Conservation (phyloP, 495 filamentous ascomycete genomes). For the Annulohypoxylon bovei region DNA sequence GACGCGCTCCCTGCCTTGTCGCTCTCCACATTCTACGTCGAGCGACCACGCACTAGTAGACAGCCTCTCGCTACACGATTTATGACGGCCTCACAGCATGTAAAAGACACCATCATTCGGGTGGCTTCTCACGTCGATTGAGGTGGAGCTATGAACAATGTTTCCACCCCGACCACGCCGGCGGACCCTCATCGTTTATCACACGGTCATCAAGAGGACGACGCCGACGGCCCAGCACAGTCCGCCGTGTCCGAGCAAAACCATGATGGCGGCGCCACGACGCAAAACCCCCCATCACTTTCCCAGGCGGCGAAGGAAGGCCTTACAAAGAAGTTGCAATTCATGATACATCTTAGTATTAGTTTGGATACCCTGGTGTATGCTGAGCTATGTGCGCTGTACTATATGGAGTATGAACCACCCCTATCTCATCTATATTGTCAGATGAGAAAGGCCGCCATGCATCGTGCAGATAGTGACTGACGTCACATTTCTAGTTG, state of each 20-base stretch:
- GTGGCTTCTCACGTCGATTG: conserved; percentile 51
- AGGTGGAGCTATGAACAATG: conserved; percentile 73
- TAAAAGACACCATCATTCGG: conserved; percentile 38
- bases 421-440: not conserved
- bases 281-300: conserved; percentile 38
- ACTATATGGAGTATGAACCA: conserved; percentile 85
- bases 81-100: conserved; percentile 47
- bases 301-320: conserved; percentile 52
- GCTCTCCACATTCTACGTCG: conserved; percentile 11
- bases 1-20: conserved; percentile 19
- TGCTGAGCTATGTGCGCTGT: conserved; percentile 80
- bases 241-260: conserved; percentile 37
- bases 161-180: conserved; percentile 65
- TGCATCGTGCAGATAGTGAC: not conserved
- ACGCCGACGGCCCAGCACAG: conserved; percentile 43
- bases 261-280: conserved; percentile 26
- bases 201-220: conserved; percentile 42
- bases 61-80: conserved; percentile 4
- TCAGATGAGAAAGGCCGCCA: not conserved
- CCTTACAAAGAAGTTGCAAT: conserved; percentile 66
- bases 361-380: conserved; percentile 85
- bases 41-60: conserved; percentile 18
- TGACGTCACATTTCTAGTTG: conserved; percentile 64
- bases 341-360: conserved; percentile 74
- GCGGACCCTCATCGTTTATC: conserved; percentile 55